A percentile compares a stretch with the other conserved stretches of the same genome.
phyloP scores from a whole-genome alignment of 164 flowering plant genomes.

The Echeveria elegans region DNA sequence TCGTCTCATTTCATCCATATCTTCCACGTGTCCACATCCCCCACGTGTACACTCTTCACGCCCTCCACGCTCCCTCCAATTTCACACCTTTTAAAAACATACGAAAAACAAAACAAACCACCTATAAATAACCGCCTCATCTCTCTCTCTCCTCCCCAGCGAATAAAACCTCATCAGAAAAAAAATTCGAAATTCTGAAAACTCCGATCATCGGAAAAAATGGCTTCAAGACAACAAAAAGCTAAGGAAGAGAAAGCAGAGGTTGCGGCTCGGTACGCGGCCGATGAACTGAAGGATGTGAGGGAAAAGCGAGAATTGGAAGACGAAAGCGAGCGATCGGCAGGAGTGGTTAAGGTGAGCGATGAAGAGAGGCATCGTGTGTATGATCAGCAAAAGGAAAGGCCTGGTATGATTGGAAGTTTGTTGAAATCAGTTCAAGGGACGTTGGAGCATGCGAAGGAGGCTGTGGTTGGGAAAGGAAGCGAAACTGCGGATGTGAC shows the following conservation, averaged over 20 bases:
- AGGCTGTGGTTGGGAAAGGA: constrained; percentile 28
- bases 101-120: neutral
- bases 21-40: neutral
- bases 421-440: constrained; percentile 33
- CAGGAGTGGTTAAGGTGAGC: constrained; percentile 10
- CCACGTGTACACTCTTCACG: neutral
- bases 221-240: constrained; percentile 34
- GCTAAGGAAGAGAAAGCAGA: constrained; percentile 32
- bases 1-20: neutral
- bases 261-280: constrained; percentile 29
- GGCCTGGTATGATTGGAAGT: constrained; percentile 33
- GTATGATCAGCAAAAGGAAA: constrained; percentile 15
- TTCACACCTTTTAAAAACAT: too few relatives aligned
- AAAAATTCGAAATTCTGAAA: too few relatives aligned
- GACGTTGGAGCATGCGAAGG: constrained; percentile 51
- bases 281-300: constrained; percentile 8
- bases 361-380: neutral
- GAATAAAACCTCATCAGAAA: neutral
- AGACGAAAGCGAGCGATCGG: neutral
- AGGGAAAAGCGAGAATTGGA: neutral
- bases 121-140: neutral
- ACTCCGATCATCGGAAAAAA: too few relatives aligned
- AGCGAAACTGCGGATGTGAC: constrained; percentile 17
- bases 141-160: too few relatives aligned
- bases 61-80: neutral